Evolutionary conservation across 75 land plant genomes (phyloP), one percentile per base, ranked within the genome.

Genomic region (Adiantum capillusveneris): DNA sequence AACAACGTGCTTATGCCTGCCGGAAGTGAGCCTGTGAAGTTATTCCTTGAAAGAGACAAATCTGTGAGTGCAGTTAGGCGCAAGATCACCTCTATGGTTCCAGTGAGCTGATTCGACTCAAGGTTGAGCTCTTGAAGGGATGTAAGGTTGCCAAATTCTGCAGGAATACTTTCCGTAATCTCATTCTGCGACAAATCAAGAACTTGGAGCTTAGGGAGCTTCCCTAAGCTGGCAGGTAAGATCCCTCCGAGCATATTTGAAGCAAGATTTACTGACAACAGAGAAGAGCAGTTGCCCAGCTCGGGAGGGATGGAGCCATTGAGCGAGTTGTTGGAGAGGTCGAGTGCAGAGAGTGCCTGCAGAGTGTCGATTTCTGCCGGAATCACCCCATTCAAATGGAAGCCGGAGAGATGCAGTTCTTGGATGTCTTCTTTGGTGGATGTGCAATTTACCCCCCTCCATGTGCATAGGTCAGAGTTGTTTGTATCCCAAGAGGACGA

Each of bases 141-240:
- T 25, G 60, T 49, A 16, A 81, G 57, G 34, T 61, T 51, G 49
- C 82, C 80, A 55, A 81, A 37, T 6, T 75, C 74, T 3, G 60
- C 6, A 9, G 86, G 84, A 34, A 85, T 80, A 12, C 56, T 45
- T 19, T 68, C 71, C 9, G 44, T 70, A 51, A 89, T 75, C 59
- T 66, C 66, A 52, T 88, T 88, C 36, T 27, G 42, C 14, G 89
- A 74, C 66, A 83, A 68, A 69, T 80, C 86, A n/a, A 89, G 85
- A 48, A 57, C 68, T 62, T 78, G 69, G 31, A 89, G 77, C 57
- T 57, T 26, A 13, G 69, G 28, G 22, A 89, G 64, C 14, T 64
- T 60, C 17, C 80, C 87, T 41, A 83, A 59, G 31, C 44, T 41
- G 13, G 56, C n/a, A 7, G 87, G 91, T 16, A 86, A 72, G 50